Conservation (phyloP, 495 filamentous ascomycete species). For the Aspergillus homomorphus region DNA sequence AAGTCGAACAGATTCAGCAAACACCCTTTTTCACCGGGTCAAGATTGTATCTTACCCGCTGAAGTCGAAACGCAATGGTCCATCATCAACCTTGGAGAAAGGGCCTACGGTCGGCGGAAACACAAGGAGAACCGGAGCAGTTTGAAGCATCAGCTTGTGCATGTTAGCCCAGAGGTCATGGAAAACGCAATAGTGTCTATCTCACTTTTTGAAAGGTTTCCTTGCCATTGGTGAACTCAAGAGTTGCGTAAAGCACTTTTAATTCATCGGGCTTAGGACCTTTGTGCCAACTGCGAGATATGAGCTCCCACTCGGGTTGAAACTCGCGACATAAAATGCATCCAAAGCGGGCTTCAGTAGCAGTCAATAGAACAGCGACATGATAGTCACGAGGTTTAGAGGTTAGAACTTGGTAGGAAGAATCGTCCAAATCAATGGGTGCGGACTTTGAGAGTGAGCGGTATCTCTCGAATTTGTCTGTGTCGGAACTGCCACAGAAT, state of each 20-base stretch:
- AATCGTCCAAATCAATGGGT: constrained; percentile 74
- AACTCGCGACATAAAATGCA: constrained; percentile 87
- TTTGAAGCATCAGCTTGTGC: constrained; percentile 82
- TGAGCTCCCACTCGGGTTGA: constrained; percentile 89
- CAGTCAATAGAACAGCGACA: constrained; percentile 80
- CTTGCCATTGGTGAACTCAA: constrained; percentile 87
- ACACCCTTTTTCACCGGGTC: background rate
- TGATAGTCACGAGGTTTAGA: constrained; percentile 77
- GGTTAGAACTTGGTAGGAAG: constrained; percentile 70
- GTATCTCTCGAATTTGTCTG: constrained; percentile 62
- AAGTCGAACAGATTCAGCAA: background rate
- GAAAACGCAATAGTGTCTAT: background rate
- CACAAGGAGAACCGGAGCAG: constrained; percentile 82
- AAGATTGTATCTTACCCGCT: constrained; percentile 59
- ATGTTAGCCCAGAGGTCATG: constrained; percentile 9
- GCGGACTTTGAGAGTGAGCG: constrained; percentile 61
- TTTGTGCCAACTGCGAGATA: constrained; percentile 82
- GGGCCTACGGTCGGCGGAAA: constrained; percentile 89
- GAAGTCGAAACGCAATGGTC: constrained; percentile 85
- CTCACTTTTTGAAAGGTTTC: constrained; percentile 82
- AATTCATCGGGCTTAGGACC: constrained; percentile 71
- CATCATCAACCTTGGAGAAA: constrained; percentile 63
- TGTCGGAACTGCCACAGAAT: constrained; percentile 25
- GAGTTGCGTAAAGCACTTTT: constrained; percentile 73
- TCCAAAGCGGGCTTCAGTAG: constrained; percentile 77